Conservation (phyloP, 106 monocot genomes). For the Iris macrosiphon region DNA sequence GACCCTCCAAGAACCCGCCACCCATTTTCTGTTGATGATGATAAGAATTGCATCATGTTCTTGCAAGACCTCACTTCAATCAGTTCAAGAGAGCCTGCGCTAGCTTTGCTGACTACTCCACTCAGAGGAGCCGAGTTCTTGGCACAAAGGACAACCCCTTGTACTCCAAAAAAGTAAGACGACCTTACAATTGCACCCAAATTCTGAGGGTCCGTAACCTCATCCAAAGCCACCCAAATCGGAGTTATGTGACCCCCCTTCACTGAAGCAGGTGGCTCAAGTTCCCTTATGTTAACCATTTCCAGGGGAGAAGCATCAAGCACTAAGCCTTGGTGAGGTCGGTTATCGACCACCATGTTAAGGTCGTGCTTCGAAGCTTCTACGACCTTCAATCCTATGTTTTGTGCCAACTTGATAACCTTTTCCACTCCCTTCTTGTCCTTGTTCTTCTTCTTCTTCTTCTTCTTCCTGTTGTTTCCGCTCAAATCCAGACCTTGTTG, state of each 20-base stretch:
- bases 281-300: constrained; percentile 54
- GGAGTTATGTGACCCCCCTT: constrained; percentile 40
- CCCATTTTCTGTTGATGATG: constrained; percentile 67
- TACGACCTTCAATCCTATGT: constrained; percentile 53
- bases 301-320: constrained; percentile 88
- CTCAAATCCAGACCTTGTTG: constrained; percentile 75
- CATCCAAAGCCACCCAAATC: constrained; percentile 87
- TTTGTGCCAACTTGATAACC: constrained; percentile 54
- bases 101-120: constrained; percentile 94
- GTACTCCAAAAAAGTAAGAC: constrained; percentile 79
- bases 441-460: constrained; percentile 82
- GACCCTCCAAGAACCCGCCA: constrained; percentile 91
- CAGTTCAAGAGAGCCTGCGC: constrained; percentile 89
- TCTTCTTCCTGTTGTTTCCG: constrained; percentile 71
- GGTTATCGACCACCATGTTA: constrained; percentile 76
- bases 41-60: constrained; percentile 97
- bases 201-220: constrained; percentile 92
- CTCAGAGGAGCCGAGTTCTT: constrained; percentile 94
- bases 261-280: constrained; percentile 21
- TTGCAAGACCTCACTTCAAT: constrained; percentile 77
- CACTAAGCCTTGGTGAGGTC: constrained; percentile 90
- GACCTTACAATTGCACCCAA: constrained; percentile 86
- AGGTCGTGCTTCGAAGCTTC: constrained; percentile 87
- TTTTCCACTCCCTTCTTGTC: constrained; percentile 73
- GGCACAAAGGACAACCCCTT: constrained; percentile 72